Base-by-base conservation (phyloP, 2,329 filamentous ascomycete species). In the Fusarium virguliforme region DNA sequence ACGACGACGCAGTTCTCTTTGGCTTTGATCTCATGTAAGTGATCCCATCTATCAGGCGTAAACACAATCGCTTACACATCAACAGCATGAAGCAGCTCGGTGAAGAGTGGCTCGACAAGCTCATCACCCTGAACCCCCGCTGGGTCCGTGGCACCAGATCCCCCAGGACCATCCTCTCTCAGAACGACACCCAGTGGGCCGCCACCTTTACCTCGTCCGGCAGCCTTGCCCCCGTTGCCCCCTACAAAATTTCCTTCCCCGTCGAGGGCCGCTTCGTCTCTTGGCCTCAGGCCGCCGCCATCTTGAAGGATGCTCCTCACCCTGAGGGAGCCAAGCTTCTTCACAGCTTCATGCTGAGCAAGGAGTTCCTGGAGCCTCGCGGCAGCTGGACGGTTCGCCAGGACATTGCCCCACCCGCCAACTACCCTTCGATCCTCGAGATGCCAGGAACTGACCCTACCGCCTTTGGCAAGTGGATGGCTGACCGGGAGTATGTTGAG, bases 1-100 rank as follows among this genome's bases (percentile, higher is more conserved):
- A 89, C 48, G 87, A 89, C 46, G 87, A 89, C 56, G 87, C 87
- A 0, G 83, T 89, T 3, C 78, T 87, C 0, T 88, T 80, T 40
- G 83, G 83, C 4, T 87, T 86, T 46, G 79, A 86, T 43, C 77
- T 86, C 1, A 83, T 88, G 82, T 84, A 74, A 79, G 81, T 74
- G 15, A 30, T 13, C 13, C 6, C 10, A 26, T 30, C 4, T 2
- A 7, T 12, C 1, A 26, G 9, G 7, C 13, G 10, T 26, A 38
- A 30, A n/a, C 9, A 30, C 12, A 3, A 10, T n/a, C 7, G 4
- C 32, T 54, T 54, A 54, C 12, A 37, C 59, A 6, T 55, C 8
- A 9, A 6, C 4, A 83, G 80, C 15, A 72, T 83, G 62, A 64
- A 81, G 55, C 71, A 84, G 35, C 79, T 84, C 32, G 86, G 86